Base-by-base conservation (phyloP, 2,329 filamentous ascomycete genomes). In the Apiospora pterosperma region DNA sequence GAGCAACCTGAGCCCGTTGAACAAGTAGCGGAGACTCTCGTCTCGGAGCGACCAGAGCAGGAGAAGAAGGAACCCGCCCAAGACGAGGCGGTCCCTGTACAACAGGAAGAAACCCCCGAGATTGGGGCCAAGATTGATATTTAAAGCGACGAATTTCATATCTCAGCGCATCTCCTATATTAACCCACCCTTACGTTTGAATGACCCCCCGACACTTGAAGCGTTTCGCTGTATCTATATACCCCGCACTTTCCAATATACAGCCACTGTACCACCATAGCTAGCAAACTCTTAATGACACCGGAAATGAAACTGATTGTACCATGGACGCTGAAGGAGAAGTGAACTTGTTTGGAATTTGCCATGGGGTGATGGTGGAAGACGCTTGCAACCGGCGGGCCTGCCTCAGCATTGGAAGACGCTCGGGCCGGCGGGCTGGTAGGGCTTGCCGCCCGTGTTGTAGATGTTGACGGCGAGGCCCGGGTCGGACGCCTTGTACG, bases 401-500 rank as follows among this genome's bases (percentile, higher is more conserved):
- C n/a, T n/a, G 5, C 23, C 41, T 38, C 36, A 66, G 28, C 64
- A 66, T 12, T 62, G 61, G 41, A 66, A 66, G 12, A 66, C 64
- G 19, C 39, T 59, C 5, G 64, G 64, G 11, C 64, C 64, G 8
- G 64, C 64, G 4, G 64, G 62, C 48, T 62, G 58, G 36, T 66
- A 66, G 1, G 64, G n/a, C 36, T 39, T 62, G 28, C 64, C 64
- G 16, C 64, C 64, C 39, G 62, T 63, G 58, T 76, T 81, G 71
- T 80, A 81, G 60, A 82, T 80, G 69, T 81, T 79, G 61, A 81
- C 78, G 65, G 79, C 67, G 48, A 81, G 69, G 6, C 80, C 80
- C 2, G 80, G 79, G 60, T 81, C 79, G 3, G 36, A 61, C 8
- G 42, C 60, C 36, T 62, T 64, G 48, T 65, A 81, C 0, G 78